Evolutionary conservation across 2,329 filamentous ascomycete genomes (phyloP), one percentile per base, ranked within the genome.

Genomic region (Cladosporium phlei): DNA sequence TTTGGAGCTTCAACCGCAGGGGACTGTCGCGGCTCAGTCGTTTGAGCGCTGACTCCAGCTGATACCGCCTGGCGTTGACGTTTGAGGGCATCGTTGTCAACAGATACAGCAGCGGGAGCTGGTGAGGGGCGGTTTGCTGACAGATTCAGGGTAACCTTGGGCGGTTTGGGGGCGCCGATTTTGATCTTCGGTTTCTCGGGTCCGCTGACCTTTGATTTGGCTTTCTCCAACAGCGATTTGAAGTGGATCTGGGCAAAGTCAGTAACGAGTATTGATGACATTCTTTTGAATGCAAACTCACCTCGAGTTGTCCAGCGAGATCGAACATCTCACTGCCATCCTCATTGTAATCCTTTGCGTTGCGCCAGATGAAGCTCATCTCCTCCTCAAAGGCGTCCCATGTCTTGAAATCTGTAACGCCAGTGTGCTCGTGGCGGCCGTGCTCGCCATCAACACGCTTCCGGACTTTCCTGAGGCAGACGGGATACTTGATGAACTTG

Each of bases 331-430:
- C 85, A 59, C 90, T 95, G 3, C 85, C 86, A 61, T 95, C 89
- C 65, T 95, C 88, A 56, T 96, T 96, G 72, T 91, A 96, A 49
- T 84, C 84, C 59, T 82, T 85, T 0, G 89, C 88, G 65, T 96
- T 96, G 38, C 77, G 78, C 90, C 90, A 96, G 33, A 96, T 82
- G 43, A 87, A 76, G 58, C 82, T 86, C 10, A 87, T 76, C 59
- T 86, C 86, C 45, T 89, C 82, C 63, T 88, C 88, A 55, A 95
- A 88, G 1, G 82, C 77, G 47, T 82, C 77, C 90, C 90, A 96
- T 40, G 73, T 85, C 64, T 88, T 90, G 67, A 89, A 88, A 38
- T 88, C 82, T 38, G 83, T 84, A 20, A 68, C 63, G 9, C 69
- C 72, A 3, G 76, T 75, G 5, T 79, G 74, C 20, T 80, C 78